Evolutionary conservation across 352 stramenopile genomes (phyloP).

Genomic region (Globisporangium perplexum): DNA sequence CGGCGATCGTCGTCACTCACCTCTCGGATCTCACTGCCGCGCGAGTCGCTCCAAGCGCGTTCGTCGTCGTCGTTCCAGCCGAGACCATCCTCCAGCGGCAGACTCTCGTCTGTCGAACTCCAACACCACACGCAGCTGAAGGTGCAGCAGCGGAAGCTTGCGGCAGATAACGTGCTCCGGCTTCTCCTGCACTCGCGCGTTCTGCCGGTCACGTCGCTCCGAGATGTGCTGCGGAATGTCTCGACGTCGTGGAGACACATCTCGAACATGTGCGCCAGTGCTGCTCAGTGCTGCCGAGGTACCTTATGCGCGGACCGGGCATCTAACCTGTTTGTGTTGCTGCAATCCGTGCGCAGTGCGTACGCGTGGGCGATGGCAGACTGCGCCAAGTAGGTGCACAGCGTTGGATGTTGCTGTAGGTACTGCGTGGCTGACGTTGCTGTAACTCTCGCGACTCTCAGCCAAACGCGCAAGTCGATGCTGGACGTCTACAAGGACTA

Average conservation of each 20-base stretch:
- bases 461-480: conserved; percentile 23
- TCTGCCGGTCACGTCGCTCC: conserved; percentile 24
- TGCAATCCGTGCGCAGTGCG: conserved; percentile 15
- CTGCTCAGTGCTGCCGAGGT: not conserved
- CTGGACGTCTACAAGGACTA: conserved; percentile 40
- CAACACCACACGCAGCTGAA: conserved; percentile 1
- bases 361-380: conserved; percentile 50
- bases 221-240: conserved; percentile 29
- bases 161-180: conserved; percentile 30
- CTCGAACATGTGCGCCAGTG: conserved; percentile 27
- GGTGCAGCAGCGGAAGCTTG: conserved; percentile 17
- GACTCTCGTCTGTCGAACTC: conserved; percentile 2
- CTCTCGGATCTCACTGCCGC: not conserved
- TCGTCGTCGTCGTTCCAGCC: not conserved
- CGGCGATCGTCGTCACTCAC: conserved; percentile 2
- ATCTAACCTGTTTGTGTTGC: not conserved
- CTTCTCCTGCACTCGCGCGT: conserved; percentile 41
- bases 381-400: conserved; percentile 35
- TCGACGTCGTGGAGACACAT: conserved; percentile 42
- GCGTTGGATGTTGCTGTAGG: not conserved
- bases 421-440: not conserved
- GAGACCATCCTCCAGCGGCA: not conserved
- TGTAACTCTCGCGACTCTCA: not conserved
- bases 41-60: not conserved
- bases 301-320: not conserved